A percentile compares a stretch with the other conserved stretches of the same genome.
These are phyloP conservation scores for Salvia rosmarinus DNA, from an alignment of 257 asterid genomes.

Conservation along the genomic window DNA sequence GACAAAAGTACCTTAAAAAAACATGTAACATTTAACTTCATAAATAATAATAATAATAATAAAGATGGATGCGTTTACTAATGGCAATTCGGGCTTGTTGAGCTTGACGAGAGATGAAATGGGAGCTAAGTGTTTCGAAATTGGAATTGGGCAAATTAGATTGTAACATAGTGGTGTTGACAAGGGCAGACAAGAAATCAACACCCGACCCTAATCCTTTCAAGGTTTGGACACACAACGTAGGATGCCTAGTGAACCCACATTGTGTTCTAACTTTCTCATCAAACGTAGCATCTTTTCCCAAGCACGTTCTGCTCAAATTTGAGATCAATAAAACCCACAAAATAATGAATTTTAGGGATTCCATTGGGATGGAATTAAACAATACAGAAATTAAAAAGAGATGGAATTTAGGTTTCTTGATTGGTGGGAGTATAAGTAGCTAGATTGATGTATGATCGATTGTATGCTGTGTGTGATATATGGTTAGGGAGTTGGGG, in stretches of 20 bases:
- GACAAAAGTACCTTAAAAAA: not conserved
- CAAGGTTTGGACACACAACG: conserved; percentile 57
- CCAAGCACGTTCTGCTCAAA: conserved; percentile 10
- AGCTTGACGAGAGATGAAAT: conserved; percentile 53
- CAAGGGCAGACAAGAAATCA: conserved; percentile 50
- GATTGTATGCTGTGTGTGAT: conserved; percentile 10
- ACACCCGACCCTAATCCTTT: conserved; percentile 30
- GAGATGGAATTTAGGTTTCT: not conserved
- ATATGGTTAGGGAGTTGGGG: conserved; percentile 29
- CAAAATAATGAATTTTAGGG: conserved; percentile 32
- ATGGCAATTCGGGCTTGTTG: conserved; percentile 50
- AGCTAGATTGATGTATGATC: not conserved
- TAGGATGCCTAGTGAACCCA: conserved; percentile 64
- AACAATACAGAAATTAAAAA: not conserved
- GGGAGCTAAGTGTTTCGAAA: conserved; percentile 49
- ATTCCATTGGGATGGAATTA: conserved; percentile 36
- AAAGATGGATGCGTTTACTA: conserved; percentile 38
- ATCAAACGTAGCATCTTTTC: conserved; percentile 13
- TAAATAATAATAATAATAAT: not conserved
- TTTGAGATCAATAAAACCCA: conserved; percentile 24
- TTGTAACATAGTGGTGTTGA: conserved; percentile 53
- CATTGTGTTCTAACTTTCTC: conserved; percentile 44
- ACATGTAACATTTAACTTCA: no score
- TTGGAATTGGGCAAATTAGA: conserved; percentile 48
- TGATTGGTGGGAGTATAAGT: not conserved